Evolutionary conservation across 169 alveolate genomes (phyloP), one percentile per base, ranked within the genome.

Genomic region (Fabrea salina): DNA sequence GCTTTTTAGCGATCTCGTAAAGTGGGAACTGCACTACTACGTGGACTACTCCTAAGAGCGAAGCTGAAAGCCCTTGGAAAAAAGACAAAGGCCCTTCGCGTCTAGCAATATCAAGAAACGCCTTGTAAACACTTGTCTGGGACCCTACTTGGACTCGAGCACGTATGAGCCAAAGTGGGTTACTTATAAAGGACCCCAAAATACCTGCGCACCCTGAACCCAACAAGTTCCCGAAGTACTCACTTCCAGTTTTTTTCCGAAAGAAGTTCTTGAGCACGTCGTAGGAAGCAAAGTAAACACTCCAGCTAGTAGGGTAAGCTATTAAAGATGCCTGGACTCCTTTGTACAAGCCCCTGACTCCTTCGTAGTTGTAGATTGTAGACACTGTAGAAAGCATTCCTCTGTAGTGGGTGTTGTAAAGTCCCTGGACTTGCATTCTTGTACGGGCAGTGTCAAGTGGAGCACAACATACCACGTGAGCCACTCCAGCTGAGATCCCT

Each of bases 381-480:
- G 41, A 61, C 7, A 61, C 41, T 16, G 74, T 37, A 33, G 16
- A 30, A 1, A 35, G n/a, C 32, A 35, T 27, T 11, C 74, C 74
- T 37, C 27, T 11, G 25, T 61, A 61, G 22, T 27, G n/a, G 11
- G n/a, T 27, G 16, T 61, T 27, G 50, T 68, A 68, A 44, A 47
- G 64, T 27, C 78, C 78, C 44, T 43, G 78, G 8, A 44, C 41
- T 68, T 68, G 61, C 16, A 43, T 19, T 8, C 78, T 13, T 13
- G 78, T 68, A 41, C 66, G 40, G 8, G 61, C 61, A 19, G 78
- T 68, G 35, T 68, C 78, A 41, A 68, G 27, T n/a, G 78, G 78
- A 44, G 78, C 78, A 30, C 78, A 68, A 43, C 40, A 30, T 43
- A 43, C 8, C 7, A 27, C 61, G 37, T 30, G 40, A 11, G 64